Percentiles rank a stretch among this genome's conserved stretches.
phyloP scores from a whole-genome alignment of 768 basidiomycete genomes.

The Russula compacta region DNA sequence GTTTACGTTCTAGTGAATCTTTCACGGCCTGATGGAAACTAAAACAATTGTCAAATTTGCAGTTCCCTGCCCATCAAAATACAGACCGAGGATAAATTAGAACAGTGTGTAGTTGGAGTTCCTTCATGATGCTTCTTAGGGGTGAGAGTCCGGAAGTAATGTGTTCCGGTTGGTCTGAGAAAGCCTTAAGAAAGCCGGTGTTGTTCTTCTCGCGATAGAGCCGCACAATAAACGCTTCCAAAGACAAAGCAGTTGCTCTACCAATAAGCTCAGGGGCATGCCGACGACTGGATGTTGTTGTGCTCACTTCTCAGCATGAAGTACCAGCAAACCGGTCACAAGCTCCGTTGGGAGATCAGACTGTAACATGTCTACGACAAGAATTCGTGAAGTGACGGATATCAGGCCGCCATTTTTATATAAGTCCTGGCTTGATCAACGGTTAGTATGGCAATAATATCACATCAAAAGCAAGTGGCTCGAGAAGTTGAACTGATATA shows the following conservation, averaged over 20 bases:
- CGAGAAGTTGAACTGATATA: background rate
- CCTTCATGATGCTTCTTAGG: conserved; percentile 85
- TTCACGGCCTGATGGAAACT: conserved; percentile 92
- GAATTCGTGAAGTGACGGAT: conserved; percentile 86
- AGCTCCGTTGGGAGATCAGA: conserved; percentile 75
- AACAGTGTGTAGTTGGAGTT: conserved; percentile 80
- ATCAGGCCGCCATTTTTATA: conserved; percentile 86
- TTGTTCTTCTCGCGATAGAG: conserved; percentile 86
- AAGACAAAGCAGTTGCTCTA: conserved; percentile 75
- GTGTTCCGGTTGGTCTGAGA: conserved; percentile 93
- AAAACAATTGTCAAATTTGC: conserved; percentile 9
- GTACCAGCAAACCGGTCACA: conserved; percentile 80
- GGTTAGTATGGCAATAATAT: background rate
- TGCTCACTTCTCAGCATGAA: conserved; percentile 83
- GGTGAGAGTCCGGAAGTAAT: conserved; percentile 91
- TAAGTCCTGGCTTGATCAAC: conserved; percentile 50
- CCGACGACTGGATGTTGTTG: background rate
- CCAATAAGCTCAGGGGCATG: background rate
- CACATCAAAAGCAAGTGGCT: background rate
- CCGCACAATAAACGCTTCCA: conserved; percentile 90
- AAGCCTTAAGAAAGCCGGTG: conserved; percentile 89
- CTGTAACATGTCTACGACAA: conserved; percentile 91
- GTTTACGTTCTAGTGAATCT: conserved; percentile 66
- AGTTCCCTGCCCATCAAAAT: background rate
- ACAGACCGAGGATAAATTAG: conserved; percentile 84